Evolutionary conservation across 2,329 filamentous ascomycete genomes (phyloP).

Genomic region (Fusarium pininemorale): DNA sequence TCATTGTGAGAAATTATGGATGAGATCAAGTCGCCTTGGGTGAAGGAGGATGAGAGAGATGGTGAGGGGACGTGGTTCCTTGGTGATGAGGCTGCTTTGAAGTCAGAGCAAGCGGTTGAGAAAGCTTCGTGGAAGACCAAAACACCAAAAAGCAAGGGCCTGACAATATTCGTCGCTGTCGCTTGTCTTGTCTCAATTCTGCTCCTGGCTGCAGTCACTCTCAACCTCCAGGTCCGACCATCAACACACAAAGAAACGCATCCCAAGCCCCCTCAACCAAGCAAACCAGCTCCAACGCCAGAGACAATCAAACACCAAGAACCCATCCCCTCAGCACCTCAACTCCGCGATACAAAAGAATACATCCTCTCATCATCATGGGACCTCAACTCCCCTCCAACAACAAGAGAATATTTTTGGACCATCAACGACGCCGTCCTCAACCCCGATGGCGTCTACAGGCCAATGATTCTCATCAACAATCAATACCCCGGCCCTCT

Average conservation of each 20-base stretch:
- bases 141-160: background rate
- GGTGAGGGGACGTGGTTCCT: background rate
- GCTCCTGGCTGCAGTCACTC: slow-evolving; percentile 27
- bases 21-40: background rate
- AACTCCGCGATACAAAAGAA: slow-evolving; percentile 51
- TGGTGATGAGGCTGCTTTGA: background rate
- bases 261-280: background rate
- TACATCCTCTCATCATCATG: slow-evolving; percentile 67
- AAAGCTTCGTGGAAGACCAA: background rate
- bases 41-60: background rate
- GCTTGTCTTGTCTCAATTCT: slow-evolving; percentile 37
- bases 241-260: background rate
- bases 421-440: slow-evolving; percentile 64
- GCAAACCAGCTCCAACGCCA: background rate
- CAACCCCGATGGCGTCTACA: slow-evolving; percentile 68
- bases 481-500: slow-evolving; percentile 78
- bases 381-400: slow-evolving; percentile 60
- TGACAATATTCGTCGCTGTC: background rate
- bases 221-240: slow-evolving; percentile 15
- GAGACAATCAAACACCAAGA: slow-evolving; percentile 38
- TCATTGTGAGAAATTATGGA: background rate
- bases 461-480: slow-evolving; percentile 75
- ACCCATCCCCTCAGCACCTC: slow-evolving; percentile 30
- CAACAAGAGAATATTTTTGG: slow-evolving; percentile 68
- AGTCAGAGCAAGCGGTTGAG: background rate